Evolutionary conservation across 345 rosid species (phyloP), one percentile per base, ranked within the genome.

Genomic region (Citrus reticulata): DNA sequence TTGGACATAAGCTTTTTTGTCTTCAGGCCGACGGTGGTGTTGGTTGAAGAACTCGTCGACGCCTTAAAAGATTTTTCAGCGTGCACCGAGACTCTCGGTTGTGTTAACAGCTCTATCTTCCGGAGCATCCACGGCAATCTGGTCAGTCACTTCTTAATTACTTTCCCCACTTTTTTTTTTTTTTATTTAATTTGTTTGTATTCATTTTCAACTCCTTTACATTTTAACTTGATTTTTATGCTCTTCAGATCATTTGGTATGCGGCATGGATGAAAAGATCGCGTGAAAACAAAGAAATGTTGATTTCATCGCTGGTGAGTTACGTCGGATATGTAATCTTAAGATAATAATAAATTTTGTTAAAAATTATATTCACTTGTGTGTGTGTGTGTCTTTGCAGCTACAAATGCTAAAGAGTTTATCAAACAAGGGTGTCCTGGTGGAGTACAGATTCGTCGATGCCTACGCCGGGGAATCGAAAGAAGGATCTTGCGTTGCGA

Each of bases 91-190:
- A 75, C 59, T 76, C 85, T 88, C 66, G 93, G 89, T 14, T 90
- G 93, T 78, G 85, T 86, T 55, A 90, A 85, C 32, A 88, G 87
- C 75, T 87, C 89, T 35, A 78, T 88, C 17, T 81, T 90, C 85
- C 80, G 84, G 79, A 90, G 93, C 86, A 88, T 90, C 77, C 93
- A 90, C 83, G 93, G 93, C 58, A 88, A 87, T 79, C 73, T 83
- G 90, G 93, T 87, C 77, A 73, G 74, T 13, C 8, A 1, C 65
- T 14, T 25, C 9, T 55, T 55, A 1, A 14, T 34, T 30, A 4
- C 17, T 62, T 42, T 3, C 42, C 7, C 11, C 6, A 1, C 4
- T 24, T 70, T 1, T 70, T n/a, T 4, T 4, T 32, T 30, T 32
- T 34, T 4, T 32, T 6, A 14, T 70, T 40, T 9, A 2, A 9